Conservation (phyloP, 2,329 filamentous ascomycete species). For the Spiromastix sp. region DNA sequence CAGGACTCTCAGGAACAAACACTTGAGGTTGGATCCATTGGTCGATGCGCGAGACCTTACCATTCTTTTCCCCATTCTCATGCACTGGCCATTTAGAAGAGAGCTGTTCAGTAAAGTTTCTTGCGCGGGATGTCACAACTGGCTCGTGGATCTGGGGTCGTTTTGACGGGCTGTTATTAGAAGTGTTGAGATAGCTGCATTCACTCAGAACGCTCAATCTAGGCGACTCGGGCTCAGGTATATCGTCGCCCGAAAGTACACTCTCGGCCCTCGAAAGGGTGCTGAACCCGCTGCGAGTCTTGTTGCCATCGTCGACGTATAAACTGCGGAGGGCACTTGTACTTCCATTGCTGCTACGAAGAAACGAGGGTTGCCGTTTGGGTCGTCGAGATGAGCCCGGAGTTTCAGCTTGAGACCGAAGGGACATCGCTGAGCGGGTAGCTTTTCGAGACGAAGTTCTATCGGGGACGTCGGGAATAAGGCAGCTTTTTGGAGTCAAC, state of each 20-base stretch:
- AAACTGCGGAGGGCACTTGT: conserved; percentile 31
- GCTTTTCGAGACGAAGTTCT: conserved; percentile 27
- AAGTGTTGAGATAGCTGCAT: conserved; percentile 31
- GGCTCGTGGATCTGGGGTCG: conserved; percentile 8
- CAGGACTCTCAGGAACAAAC: too few relatives aligned
- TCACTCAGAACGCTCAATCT: conserved; percentile 35
- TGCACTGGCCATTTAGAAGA: not conserved
- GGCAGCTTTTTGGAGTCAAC: conserved; percentile 19
- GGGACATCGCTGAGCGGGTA: conserved; percentile 12
- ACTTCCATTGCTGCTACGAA: conserved; percentile 25
- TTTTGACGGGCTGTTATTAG: conserved; percentile 17
- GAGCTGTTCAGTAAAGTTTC: conserved; percentile 13
- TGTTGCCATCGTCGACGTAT: conserved; percentile 22
- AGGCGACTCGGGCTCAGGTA: conserved; percentile 26
- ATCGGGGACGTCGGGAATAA: conserved; percentile 27
- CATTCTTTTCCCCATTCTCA: conserved; percentile 11
- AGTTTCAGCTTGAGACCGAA: conserved; percentile 8
- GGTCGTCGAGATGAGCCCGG: conserved; percentile 20
- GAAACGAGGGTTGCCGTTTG: conserved; percentile 25
- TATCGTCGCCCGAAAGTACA: conserved; percentile 25
- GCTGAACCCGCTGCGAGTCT: conserved; percentile 18
- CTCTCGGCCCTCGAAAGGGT: conserved; percentile 26
- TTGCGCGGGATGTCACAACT: not conserved
- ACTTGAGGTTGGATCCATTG: conserved; percentile 23
- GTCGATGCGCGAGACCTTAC: conserved; percentile 18